Percentiles rank a stretch among this genome's conserved stretches.
These are phyloP conservation scores for Pestalotiopsis fici DNA, from an alignment of 2,329 filamentous ascomycete species.

Conservation along the genomic window DNA sequence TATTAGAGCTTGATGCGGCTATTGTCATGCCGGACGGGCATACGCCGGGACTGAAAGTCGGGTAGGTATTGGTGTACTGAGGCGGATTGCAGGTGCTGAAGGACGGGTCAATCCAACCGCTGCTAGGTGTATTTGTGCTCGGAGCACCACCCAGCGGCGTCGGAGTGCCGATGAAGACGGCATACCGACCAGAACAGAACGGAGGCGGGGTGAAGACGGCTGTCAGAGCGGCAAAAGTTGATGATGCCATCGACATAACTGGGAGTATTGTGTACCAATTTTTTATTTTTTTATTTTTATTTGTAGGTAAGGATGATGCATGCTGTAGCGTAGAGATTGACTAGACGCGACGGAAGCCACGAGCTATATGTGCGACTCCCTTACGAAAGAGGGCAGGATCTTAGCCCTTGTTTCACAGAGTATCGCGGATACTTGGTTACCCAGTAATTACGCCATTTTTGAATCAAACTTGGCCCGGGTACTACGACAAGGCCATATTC, in stretches of 20 bases:
- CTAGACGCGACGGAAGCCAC: not conserved
- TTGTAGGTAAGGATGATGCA: not conserved
- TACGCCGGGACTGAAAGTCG: constrained; percentile 29
- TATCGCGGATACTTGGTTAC: not conserved
- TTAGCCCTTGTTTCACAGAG: constrained; percentile 2
- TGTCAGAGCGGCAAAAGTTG: constrained; percentile 19
- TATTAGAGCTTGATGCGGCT: constrained; percentile 15
- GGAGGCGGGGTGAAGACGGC: constrained; percentile 25
- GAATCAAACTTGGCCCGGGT: not conserved
- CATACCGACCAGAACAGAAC: constrained; percentile 27
- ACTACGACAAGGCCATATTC: not conserved
- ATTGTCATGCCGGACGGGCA: constrained; percentile 28
- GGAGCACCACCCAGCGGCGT: constrained; percentile 14
- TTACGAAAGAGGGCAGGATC: not conserved
- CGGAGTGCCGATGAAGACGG: constrained; percentile 24
- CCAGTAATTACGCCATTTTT: constrained; percentile 2
- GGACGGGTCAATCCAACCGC: constrained; percentile 30
- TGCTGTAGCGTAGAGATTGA: not conserved
- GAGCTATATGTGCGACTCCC: not conserved
- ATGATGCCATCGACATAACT: not conserved
- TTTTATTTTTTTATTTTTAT: not conserved
- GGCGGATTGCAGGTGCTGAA: constrained; percentile 28
- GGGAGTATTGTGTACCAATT: not conserved
- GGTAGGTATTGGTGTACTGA: constrained; percentile 22
- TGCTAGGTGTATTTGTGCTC: constrained; percentile 25